Conservation (phyloP, 306 rosid genomes). For the Trifolium dubium region DNA sequence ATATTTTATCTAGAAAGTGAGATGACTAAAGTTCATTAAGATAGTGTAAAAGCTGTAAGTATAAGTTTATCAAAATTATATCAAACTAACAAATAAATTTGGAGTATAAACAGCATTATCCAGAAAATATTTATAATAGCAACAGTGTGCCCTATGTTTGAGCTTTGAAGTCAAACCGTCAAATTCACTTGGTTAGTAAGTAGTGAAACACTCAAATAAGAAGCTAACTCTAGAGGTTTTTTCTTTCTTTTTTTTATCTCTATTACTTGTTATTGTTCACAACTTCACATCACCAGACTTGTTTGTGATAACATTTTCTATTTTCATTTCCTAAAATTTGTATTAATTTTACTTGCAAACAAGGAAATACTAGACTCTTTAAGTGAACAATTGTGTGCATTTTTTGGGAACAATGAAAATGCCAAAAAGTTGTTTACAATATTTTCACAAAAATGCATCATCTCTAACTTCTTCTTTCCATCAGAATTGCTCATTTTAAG, state of each 20-base stretch:
- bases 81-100: constrained; percentile 32
- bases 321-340: too few relatives aligned
- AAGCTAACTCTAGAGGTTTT: neutral
- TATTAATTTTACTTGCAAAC: too few relatives aligned
- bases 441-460: too few relatives aligned
- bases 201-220: constrained; percentile 17
- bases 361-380: too few relatives aligned
- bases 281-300: neutral
- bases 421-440: too few relatives aligned
- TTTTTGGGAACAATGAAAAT: too few relatives aligned
- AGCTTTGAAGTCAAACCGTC: constrained; percentile 19
- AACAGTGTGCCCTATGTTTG: constrained; percentile 15
- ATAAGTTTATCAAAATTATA: constrained; percentile 30
- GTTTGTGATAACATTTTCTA: too few relatives aligned
- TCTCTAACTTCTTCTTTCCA: too few relatives aligned
- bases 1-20: constrained; percentile 32
- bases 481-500: too few relatives aligned
- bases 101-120: constrained; percentile 18
- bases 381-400: too few relatives aligned
- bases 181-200: constrained; percentile 23
- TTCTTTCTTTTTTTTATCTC: neutral
- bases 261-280: neutral
- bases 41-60: constrained; percentile 17
- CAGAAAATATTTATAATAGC: constrained; percentile 34
- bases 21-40: constrained; percentile 28